Conservation (phyloP, 2,329 filamentous ascomycete species). For the Boeremia lycopersici region DNA sequence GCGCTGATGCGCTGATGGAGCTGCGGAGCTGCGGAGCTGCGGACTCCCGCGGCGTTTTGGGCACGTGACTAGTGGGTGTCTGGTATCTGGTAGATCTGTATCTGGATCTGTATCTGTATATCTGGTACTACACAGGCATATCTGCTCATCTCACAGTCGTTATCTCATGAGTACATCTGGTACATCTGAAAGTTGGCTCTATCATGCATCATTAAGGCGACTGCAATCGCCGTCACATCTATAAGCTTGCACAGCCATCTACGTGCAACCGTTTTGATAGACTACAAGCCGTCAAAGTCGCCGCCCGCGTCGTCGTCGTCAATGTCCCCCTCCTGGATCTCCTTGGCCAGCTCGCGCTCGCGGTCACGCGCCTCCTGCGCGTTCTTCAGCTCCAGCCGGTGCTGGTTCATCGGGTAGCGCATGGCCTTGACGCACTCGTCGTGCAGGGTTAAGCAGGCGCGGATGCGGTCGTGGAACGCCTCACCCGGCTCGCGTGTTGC, state of each 20-base stretch:
- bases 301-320: constrained; percentile 96
- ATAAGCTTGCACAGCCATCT: constrained; percentile 31
- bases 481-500: constrained; percentile 94
- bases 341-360: constrained; percentile 96
- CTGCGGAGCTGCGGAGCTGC: no score
- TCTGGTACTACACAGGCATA: no score
- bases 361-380: constrained; percentile 97
- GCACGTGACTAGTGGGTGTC: constrained; percentile 11
- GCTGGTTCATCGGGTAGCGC: constrained; percentile 99
- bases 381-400: constrained; percentile 95
- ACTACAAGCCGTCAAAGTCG: constrained; percentile 93
- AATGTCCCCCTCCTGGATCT: constrained; percentile 96
- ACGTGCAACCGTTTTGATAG: constrained; percentile 18
- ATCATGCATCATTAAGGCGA: constrained; percentile 32
- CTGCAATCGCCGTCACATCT: constrained; percentile 14
- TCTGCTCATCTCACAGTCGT: neutral
- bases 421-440: constrained; percentile 99
- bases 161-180: neutral
- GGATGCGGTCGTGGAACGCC: constrained; percentile 96
- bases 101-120: no score
- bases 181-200: constrained; percentile 16
- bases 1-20: constrained; percentile 21
- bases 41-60: constrained; percentile 29
- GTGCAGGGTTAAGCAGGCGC: constrained; percentile 86
- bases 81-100: no score